phyloP scores from a whole-genome alignment of 306 rosid species.

The Vigna angularis region DNA sequence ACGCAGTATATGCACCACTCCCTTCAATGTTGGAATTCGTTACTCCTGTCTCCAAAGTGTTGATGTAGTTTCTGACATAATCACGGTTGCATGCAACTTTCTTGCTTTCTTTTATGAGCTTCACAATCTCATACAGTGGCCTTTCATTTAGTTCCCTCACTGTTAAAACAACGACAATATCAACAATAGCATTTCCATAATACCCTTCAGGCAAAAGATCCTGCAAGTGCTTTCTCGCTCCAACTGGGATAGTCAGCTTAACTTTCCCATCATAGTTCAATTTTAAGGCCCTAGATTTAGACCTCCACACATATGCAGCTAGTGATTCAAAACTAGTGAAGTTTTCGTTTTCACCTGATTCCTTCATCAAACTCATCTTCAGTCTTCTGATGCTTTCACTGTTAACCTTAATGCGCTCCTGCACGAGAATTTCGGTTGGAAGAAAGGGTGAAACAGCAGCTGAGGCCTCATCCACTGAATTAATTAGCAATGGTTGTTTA shows the following conservation, averaged over 20 bases:
- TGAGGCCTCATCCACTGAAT: neutral
- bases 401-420: neutral
- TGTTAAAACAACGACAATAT: neutral
- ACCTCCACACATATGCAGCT: slow-evolving; percentile 52
- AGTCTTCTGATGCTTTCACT: slow-evolving; percentile 42
- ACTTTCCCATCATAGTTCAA: slow-evolving; percentile 38
- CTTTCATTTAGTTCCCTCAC: slow-evolving; percentile 45
- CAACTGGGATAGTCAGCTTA: slow-evolving; percentile 3
- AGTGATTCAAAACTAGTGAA: slow-evolving; percentile 49
- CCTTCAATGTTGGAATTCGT: neutral
- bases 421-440: neutral
- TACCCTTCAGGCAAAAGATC: slow-evolving; percentile 51
- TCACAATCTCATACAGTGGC: slow-evolving; percentile 41
- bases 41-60: neutral
- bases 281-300: slow-evolving; percentile 48
- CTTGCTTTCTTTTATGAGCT: slow-evolving; percentile 42
- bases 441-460: slow-evolving; percentile 48
- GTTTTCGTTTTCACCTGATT: neutral
- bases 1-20: slow-evolving; percentile 23
- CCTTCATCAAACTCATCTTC: slow-evolving; percentile 34
- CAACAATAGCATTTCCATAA: slow-evolving; percentile 50
- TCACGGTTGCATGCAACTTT: neutral
- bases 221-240: slow-evolving; percentile 34
- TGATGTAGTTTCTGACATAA: slow-evolving; percentile 14
- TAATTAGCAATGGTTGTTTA: neutral